These are phyloP conservation scores for Phytopythium litorale DNA, from an alignment of 352 stramenopile genomes.

Conservation along the genomic window DNA sequence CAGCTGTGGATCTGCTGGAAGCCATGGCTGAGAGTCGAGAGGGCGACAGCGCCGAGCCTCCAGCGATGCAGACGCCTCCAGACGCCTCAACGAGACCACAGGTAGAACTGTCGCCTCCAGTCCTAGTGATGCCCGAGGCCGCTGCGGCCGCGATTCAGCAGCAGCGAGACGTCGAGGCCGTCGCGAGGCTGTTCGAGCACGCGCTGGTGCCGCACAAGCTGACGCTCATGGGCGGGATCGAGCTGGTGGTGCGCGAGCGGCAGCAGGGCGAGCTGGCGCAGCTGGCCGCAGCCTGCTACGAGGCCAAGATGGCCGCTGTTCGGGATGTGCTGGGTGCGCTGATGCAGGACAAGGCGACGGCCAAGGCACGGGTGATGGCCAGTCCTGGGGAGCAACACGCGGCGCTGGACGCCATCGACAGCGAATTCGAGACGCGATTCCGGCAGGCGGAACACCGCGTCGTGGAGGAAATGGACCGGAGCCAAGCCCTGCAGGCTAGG, in stretches of 20 bases:
- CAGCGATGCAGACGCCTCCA: not conserved
- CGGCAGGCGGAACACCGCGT: constrained; percentile 25
- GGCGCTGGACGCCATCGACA: constrained; percentile 34
- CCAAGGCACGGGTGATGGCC: constrained; percentile 34
- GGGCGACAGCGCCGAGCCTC: constrained; percentile 1
- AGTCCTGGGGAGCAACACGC: not conserved
- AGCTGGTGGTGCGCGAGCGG: constrained; percentile 47
- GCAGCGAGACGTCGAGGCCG: constrained; percentile 35
- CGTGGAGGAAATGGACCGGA: constrained; percentile 21
- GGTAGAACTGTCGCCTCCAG: not conserved
- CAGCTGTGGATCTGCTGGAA: not conserved
- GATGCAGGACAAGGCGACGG: constrained; percentile 44
- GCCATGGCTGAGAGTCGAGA: not conserved
- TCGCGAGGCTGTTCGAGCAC: constrained; percentile 58
- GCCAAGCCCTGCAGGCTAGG: constrained; percentile 22
- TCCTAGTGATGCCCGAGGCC: not conserved
- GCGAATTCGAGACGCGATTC: constrained; percentile 35
- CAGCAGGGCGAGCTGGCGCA: constrained; percentile 47
- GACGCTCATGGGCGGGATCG: constrained; percentile 45
- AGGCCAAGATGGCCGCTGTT: constrained; percentile 16
- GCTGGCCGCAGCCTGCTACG: constrained; percentile 27
- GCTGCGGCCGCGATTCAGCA: constrained; percentile 25
- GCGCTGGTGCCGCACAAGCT: constrained; percentile 45
- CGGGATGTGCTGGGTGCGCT: constrained; percentile 31
- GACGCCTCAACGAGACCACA: not conserved